phyloP scores from a whole-genome alignment of 2,329 filamentous ascomycete genomes.

The Penicillium crustosum region DNA sequence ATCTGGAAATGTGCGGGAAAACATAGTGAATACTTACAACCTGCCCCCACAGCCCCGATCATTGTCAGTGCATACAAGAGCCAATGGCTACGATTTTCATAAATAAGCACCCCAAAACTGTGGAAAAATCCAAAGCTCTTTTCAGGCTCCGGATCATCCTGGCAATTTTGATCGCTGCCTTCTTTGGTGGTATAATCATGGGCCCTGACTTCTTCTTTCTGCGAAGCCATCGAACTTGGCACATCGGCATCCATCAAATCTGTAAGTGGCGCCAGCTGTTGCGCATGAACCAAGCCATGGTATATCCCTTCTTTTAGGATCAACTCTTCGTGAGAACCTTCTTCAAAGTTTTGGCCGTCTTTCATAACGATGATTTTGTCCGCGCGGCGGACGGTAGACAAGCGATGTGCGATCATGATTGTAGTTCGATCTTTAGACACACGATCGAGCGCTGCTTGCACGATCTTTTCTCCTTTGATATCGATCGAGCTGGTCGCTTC shows the following conservation, averaged over 20 bases:
- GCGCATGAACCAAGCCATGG: conserved; percentile 60
- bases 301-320: conserved; percentile 65
- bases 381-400: conserved; percentile 72
- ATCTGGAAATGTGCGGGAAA: not conserved
- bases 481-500: conserved; percentile 72
- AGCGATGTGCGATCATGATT: conserved; percentile 73
- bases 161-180: not conserved
- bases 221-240: not conserved
- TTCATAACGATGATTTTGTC: conserved; percentile 76
- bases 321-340: conserved; percentile 73
- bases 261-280: conserved; percentile 27
- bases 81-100: conserved; percentile 5
- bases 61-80: not conserved
- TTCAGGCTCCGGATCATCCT: not conserved
- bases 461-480: conserved; percentile 55
- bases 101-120: not conserved
- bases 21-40: not conserved
- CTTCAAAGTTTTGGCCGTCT: conserved; percentile 68
- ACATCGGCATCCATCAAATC: not conserved
- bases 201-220: not conserved
- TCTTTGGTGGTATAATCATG: not conserved
- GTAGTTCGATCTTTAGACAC: conserved; percentile 65
- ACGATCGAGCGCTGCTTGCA: conserved; percentile 54
- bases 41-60: conserved; percentile 1
- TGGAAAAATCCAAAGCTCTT: not conserved